Conservation (phyloP, 2,329 filamentous ascomycete genomes). For the Alternaria conjuncta region DNA sequence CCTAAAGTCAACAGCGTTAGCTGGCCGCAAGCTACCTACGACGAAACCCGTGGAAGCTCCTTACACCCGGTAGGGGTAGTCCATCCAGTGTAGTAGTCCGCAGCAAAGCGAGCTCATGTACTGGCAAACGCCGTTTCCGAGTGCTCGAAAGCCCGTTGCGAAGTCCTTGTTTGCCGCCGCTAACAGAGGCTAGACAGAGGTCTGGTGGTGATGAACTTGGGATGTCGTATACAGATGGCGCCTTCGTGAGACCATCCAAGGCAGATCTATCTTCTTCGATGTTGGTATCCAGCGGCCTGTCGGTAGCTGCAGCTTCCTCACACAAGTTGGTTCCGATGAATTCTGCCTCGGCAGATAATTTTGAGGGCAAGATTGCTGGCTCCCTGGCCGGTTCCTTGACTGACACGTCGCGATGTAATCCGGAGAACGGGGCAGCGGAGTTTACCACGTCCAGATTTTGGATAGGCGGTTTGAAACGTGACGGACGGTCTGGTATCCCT, state of each 20-base stretch:
- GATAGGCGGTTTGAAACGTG: conserved; percentile 26
- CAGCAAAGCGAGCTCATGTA: conserved; percentile 35
- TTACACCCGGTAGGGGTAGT: conserved; percentile 35
- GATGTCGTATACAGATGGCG: not conserved
- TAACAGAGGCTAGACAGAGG: not conserved
- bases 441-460: not conserved
- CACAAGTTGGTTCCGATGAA: not conserved
- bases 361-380: not conserved
- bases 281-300: not conserved
- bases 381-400: not conserved
- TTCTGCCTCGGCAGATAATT: not conserved
- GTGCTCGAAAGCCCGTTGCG: not conserved
- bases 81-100: conserved; percentile 37
- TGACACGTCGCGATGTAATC: not conserved
- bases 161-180: not conserved
- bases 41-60: conserved; percentile 4
- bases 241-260: not conserved
- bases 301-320: not conserved
- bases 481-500: conserved; percentile 29
- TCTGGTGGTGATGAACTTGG: not conserved
- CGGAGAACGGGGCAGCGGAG: not conserved
- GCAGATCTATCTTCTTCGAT: not conserved
- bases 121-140: conserved; percentile 30
- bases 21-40: not conserved
- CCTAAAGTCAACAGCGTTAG: conserved; percentile 24